phyloP scores from a whole-genome alignment of 768 basidiomycete genomes.

The Leccinum pellstonianum region DNA sequence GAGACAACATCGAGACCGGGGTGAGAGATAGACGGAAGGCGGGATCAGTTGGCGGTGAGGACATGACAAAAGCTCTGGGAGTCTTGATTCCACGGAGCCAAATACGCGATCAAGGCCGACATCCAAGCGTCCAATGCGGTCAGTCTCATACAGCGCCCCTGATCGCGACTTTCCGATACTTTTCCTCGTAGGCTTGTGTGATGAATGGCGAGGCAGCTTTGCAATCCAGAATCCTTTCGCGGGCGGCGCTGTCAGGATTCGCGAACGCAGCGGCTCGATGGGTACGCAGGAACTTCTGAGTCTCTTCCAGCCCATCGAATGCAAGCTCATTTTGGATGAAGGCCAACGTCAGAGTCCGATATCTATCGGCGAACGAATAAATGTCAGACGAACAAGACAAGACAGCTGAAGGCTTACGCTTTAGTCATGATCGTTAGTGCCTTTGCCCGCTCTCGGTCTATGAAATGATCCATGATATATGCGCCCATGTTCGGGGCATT shows the following conservation, averaged over 20 bases:
- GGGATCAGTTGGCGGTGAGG: slow-evolving; percentile 10
- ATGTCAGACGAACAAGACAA: neutral
- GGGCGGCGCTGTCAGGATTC: slow-evolving; percentile 60
- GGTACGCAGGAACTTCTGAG: slow-evolving; percentile 66
- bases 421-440: slow-evolving; percentile 89
- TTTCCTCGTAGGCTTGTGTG: slow-evolving; percentile 67
- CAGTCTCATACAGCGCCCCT: slow-evolving; percentile 79
- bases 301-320: slow-evolving; percentile 66
- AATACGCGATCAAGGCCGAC: neutral
- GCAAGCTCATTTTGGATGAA: slow-evolving; percentile 82
- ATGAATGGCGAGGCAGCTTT: slow-evolving; percentile 58
- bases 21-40: slow-evolving; percentile 13
- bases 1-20: slow-evolving; percentile 4
- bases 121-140: slow-evolving; percentile 7
- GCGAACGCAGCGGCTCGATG: slow-evolving; percentile 69
- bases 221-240: slow-evolving; percentile 70
- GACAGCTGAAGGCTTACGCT: slow-evolving; percentile 59
- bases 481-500: slow-evolving; percentile 94
- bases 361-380: slow-evolving; percentile 49
- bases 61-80: slow-evolving; percentile 11
- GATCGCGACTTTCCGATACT: slow-evolving; percentile 84
- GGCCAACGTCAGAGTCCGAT: slow-evolving; percentile 70
- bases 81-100: slow-evolving; percentile 17
- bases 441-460: slow-evolving; percentile 83
- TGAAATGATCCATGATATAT: slow-evolving; percentile 99